These are phyloP conservation scores for Pichia sp. DNA, from an alignment of 1,139 yeast genomes.

Conservation along the genomic window DNA sequence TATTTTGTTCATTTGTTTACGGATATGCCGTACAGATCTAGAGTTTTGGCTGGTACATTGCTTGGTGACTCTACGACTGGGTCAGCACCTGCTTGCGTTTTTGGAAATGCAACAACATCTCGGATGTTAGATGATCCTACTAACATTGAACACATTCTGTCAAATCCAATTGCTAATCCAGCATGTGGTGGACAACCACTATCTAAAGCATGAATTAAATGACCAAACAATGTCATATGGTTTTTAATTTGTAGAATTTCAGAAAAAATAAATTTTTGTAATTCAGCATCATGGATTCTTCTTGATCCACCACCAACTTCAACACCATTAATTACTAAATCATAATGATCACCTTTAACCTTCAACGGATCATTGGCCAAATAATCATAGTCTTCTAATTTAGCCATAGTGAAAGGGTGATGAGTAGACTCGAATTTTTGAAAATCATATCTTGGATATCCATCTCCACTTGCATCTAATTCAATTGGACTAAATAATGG, in stretches of 20 bases:
- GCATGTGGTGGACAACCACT: slow-evolving; percentile 99
- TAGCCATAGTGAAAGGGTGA: slow-evolving; percentile 95
- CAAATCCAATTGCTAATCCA: slow-evolving; percentile 93
- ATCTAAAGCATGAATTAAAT: slow-evolving; percentile 68
- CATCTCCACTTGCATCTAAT: slow-evolving; percentile 21
- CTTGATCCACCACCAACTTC: slow-evolving; percentile 97
- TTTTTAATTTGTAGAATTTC: slow-evolving; percentile 48
- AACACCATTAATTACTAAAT: slow-evolving; percentile 86
- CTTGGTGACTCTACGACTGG: slow-evolving; percentile 86
- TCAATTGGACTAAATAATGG: slow-evolving; percentile 83
- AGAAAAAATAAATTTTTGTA: slow-evolving; percentile 66
- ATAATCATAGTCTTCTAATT: slow-evolving; percentile 55
- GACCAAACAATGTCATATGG: slow-evolving; percentile 71
- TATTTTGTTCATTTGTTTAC: slow-evolving; percentile 1
- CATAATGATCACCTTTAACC: slow-evolving; percentile 91
- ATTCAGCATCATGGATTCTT: slow-evolving; percentile 78
- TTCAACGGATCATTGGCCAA: slow-evolving; percentile 51
- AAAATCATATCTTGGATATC: slow-evolving; percentile 58
- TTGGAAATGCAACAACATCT: slow-evolving; percentile 95
- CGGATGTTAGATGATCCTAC: slow-evolving; percentile 69
- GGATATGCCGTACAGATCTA: slow-evolving; percentile 45
- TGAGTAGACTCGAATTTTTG: slow-evolving; percentile 63
- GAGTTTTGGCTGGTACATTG: slow-evolving; percentile 41
- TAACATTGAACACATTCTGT: slow-evolving; percentile 86
- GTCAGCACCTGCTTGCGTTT: slow-evolving; percentile 82